Percentiles rank a stretch among this genome's conserved stretches.
Evolutionary conservation across 2,329 filamentous ascomycete species (phyloP).

Genomic region (Colletotrichum echinochloae): DNA sequence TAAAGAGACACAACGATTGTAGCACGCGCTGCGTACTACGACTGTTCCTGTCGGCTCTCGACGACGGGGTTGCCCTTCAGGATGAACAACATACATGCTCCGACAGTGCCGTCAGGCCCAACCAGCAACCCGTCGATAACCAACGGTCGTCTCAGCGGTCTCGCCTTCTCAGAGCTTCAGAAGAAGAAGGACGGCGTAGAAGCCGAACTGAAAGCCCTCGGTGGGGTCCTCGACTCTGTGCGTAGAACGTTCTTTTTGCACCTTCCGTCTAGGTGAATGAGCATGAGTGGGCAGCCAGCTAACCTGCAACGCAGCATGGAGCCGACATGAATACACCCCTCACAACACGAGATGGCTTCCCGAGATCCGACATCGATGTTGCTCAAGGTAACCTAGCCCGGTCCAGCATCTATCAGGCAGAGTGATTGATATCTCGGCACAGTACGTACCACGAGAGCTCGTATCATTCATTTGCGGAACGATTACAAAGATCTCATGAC

Average conservation of each 20-base stretch:
- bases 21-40: not conserved
- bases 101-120: conserved; percentile 78
- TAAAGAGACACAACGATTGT: not conserved
- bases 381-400: conserved; percentile 77
- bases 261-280: not conserved
- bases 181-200: conserved; percentile 87
- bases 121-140: conserved; percentile 66
- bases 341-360: conserved; percentile 90
- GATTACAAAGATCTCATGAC: conserved; percentile 93
- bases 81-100: conserved; percentile 70
- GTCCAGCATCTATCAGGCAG: not conserved
- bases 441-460: conserved; percentile 93
- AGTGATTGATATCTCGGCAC: conserved; percentile 36
- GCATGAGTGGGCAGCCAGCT: conserved; percentile 37
- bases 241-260: conserved; percentile 45
- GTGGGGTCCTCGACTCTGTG: conserved; percentile 90
- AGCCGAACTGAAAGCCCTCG: conserved; percentile 85
- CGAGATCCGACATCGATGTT: conserved; percentile 92
- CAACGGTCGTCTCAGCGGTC: conserved; percentile 72
- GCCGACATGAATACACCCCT: conserved; percentile 93
- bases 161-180: conserved; percentile 84
- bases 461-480: conserved; percentile 90
- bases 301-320: conserved; percentile 73
- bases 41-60: not conserved
- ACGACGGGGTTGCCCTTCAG: conserved; percentile 45